Evolutionary conservation across 768 basidiomycete species (phyloP).

Genomic region (Lactarius evosmus): DNA sequence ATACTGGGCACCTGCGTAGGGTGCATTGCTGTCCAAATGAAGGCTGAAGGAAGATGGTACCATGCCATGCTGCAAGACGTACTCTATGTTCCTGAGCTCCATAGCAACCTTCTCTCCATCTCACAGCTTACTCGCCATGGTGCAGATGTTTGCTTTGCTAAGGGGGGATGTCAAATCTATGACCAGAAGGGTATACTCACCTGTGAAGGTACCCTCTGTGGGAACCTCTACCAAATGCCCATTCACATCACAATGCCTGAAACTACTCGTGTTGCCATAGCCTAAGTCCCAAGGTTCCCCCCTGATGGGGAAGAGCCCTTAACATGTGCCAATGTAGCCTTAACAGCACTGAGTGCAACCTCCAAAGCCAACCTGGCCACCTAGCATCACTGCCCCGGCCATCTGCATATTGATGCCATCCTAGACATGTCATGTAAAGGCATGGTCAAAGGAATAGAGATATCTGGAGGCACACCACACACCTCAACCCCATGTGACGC

Average conservation of each 20-base stretch:
- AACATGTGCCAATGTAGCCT: too few relatives aligned
- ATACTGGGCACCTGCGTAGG: conserved; percentile 25
- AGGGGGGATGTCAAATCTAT: conserved; percentile 15
- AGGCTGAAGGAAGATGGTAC: neutral
- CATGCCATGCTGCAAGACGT: conserved; percentile 18
- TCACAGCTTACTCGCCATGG: conserved; percentile 14
- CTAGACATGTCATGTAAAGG: too few relatives aligned
- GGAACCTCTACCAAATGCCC: conserved; percentile 26
- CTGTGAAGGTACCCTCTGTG: neutral
- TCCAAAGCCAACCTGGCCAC: conserved; percentile 14
- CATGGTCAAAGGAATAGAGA: conserved; percentile 27
- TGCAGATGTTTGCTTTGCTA: conserved; percentile 16
- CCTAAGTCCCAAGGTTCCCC: too few relatives aligned
- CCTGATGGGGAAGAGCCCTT: too few relatives aligned
- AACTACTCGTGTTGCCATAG: too few relatives aligned
- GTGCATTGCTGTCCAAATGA: conserved; percentile 1
- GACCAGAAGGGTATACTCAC: neutral
- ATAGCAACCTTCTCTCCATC: conserved; percentile 31
- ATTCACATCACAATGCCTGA: neutral
- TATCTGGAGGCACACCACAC: neutral
- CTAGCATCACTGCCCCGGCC: conserved; percentile 29
- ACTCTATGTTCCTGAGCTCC: conserved; percentile 28
- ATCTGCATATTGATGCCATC: conserved; percentile 19
- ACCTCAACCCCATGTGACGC: conserved; percentile 17
- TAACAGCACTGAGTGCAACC: too few relatives aligned